Evolutionary conservation across 2,329 filamentous ascomycete species (phyloP).

Genomic region (Cladosporium sp.): DNA sequence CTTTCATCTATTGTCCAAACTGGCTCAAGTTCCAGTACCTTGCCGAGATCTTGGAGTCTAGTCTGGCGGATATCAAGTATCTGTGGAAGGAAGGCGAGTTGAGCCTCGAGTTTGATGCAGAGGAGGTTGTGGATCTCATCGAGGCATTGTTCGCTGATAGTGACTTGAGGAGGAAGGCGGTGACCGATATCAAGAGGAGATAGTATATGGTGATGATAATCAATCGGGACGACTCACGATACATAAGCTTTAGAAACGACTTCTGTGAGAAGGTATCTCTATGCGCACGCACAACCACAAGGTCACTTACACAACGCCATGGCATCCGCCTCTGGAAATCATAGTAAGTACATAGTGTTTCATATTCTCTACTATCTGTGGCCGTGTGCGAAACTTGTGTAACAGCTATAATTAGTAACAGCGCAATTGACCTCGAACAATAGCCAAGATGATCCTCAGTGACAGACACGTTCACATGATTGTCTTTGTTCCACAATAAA

Average conservation of each 20-base stretch:
- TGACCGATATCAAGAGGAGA: conserved; percentile 50
- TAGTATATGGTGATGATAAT: not conserved
- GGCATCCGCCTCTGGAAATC: too few species aligned
- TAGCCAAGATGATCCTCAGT: not conserved
- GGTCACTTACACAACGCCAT: too few species aligned
- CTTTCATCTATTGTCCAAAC: conserved; percentile 57
- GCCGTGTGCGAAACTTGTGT: not conserved
- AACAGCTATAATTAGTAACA: not conserved
- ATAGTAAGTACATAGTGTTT: too few species aligned
- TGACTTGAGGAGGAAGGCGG: conserved; percentile 54
- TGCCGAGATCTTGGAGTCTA: conserved; percentile 59
- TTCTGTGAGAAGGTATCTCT: too few species aligned
- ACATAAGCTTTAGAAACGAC: not conserved
- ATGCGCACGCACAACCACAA: too few species aligned
- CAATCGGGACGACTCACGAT: not conserved
- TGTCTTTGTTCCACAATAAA: not conserved
- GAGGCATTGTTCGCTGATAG: conserved; percentile 62
- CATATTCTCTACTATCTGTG: too few species aligned
- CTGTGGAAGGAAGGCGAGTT: conserved; percentile 63
- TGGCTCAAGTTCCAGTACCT: conserved; percentile 66
- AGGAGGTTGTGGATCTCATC: conserved; percentile 61
- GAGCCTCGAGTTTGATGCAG: conserved; percentile 56
- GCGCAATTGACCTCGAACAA: not conserved
- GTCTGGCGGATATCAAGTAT: conserved; percentile 61
- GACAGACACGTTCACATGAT: not conserved